Conservation (phyloP, 2,329 filamentous ascomycete species). For the Madurella fahalii region DNA sequence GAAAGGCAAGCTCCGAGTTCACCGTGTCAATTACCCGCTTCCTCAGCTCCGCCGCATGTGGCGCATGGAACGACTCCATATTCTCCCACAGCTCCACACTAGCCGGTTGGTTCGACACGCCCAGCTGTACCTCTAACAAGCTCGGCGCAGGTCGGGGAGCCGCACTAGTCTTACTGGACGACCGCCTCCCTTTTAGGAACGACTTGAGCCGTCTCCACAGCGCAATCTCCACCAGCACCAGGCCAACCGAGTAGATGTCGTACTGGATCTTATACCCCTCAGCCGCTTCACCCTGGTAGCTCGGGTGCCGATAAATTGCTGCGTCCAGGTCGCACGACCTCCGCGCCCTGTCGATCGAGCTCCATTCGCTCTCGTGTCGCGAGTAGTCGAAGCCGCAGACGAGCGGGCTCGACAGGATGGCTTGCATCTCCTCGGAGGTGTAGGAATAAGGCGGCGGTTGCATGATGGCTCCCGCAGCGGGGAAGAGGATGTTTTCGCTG, state of each 20-base stretch:
- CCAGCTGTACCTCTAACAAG: background rate
- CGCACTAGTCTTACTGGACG: background rate
- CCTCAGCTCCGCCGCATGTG: conserved; percentile 8
- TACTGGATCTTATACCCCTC: conserved; percentile 11
- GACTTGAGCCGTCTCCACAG: conserved; percentile 3
- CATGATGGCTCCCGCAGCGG: background rate
- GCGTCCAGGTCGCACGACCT: background rate
- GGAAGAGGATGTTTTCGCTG: conserved; percentile 14
- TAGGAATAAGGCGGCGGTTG: background rate
- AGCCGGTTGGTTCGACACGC: background rate
- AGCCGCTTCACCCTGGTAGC: conserved; percentile 13
- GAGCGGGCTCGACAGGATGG: background rate
- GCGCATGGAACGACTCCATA: conserved; percentile 6
- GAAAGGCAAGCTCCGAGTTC: conserved; percentile 8
- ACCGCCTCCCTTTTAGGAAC: conserved; percentile 4
- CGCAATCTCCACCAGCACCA: conserved; percentile 14
- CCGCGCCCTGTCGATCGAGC: conserved; percentile 7
- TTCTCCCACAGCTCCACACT: background rate
- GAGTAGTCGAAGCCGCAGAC: conserved; percentile 8
- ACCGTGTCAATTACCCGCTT: conserved; percentile 1
- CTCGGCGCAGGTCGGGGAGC: background rate
- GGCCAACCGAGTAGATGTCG: conserved; percentile 9
- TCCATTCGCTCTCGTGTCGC: conserved; percentile 10
- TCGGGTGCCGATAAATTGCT: conserved; percentile 8
- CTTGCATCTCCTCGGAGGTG: background rate